Conservation (phyloP, 345 rosid genomes). For the Pistacia integerrima region DNA sequence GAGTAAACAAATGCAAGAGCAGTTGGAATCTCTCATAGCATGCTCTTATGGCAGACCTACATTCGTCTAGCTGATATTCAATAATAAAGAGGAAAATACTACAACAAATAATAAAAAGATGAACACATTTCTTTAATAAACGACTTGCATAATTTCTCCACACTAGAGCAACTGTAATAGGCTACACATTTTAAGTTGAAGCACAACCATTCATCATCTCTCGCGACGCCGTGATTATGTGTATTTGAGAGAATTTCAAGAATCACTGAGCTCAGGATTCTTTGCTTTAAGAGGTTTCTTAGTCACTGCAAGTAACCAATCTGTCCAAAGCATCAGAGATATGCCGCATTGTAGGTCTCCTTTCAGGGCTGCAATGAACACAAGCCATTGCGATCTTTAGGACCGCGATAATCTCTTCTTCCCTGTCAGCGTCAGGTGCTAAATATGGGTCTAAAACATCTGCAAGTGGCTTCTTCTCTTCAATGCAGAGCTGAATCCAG, state of each 20-base stretch:
- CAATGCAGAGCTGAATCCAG: slow-evolving; percentile 89
- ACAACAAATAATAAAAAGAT: slow-evolving; percentile 13
- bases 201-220: not conserved
- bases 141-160: slow-evolving; percentile 11
- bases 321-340: slow-evolving; percentile 65
- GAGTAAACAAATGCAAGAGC: slow-evolving; percentile 15
- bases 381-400: slow-evolving; percentile 89
- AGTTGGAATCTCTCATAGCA: slow-evolving; percentile 3
- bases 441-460: slow-evolving; percentile 85
- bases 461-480: slow-evolving; percentile 76
- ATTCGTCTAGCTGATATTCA: slow-evolving; percentile 18
- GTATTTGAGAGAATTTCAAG: not conserved
- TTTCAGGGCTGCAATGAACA: slow-evolving; percentile 68
- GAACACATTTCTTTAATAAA: slow-evolving; percentile 9
- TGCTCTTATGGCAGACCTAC: slow-evolving; percentile 25
- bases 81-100: slow-evolving; percentile 23
- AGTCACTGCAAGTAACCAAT: slow-evolving; percentile 41
- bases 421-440: slow-evolving; percentile 67
- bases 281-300: slow-evolving; percentile 24
- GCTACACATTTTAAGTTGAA: slow-evolving; percentile 1
- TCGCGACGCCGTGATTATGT: slow-evolving; percentile 1
- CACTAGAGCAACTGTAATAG: not conserved
- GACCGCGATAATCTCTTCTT: slow-evolving; percentile 83
- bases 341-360: slow-evolving; percentile 86
- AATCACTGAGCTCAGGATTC: not conserved